Evolutionary conservation across 495 filamentous ascomycete genomes (phyloP), one percentile per base, ranked within the genome.

Genomic region (Penicillium canariense): DNA sequence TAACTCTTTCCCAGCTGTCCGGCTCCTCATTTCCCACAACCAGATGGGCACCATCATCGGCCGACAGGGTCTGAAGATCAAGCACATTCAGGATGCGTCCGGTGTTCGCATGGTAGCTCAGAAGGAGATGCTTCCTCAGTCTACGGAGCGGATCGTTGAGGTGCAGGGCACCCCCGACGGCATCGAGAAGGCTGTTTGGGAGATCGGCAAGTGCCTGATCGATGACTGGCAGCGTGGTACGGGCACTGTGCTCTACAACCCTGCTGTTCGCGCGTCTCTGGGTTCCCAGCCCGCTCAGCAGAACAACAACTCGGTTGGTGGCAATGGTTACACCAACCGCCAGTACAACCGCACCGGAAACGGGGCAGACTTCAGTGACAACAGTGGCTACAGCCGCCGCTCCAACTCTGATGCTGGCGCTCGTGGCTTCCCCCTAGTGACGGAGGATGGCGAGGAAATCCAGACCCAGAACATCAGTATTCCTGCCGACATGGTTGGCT

Each of bases 41-140:
- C 95, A 98, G 71, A 98, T 98, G 94, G 94, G 94, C 49, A 97
- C 94, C 58, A 96, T 98, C 72, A 98, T 98, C 62, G 94, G 94
- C 57, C 87, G 91, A 48, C 87, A 91, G 75, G 94, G 94, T 39
- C 80, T 96, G 55, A 97, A 97, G 78, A 98, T 98, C 78, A 98
- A 98, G 81, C 88, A 96, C 71, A 98, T 98, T 62, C 94, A 98
- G 70, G 95, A 98, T 73, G 85, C 86, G 10, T 97, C 95, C 3
- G 91, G 92, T 56, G 93, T 97, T 52, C 90, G 94, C 60, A 97
- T 98, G 94, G 91, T 97, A 28, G 94, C 94, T 44, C 92, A 97
- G 70, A 98, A 98, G 76, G 94, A 98, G 66, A 97, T 98, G 94
- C 86, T 97, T 28, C 94, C 94, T 23, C 94, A 97, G 70, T 98